phyloP scores from a whole-genome alignment of 768 basidiomycete species.

The Tricholoma terreum region DNA sequence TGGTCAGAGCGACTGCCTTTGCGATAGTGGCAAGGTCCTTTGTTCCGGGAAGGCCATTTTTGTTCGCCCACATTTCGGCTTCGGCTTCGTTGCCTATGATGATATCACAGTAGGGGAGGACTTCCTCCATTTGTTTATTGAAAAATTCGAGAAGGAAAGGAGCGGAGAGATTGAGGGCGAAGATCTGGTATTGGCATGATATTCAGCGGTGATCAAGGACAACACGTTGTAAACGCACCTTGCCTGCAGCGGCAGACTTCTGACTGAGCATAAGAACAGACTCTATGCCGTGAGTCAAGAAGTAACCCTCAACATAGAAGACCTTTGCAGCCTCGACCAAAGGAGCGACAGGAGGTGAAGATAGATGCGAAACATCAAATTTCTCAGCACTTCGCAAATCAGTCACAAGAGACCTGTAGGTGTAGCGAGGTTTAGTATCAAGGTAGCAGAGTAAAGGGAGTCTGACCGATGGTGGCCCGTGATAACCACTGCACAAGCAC shows the following conservation, averaged over 20 bases:
- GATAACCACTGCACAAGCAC: conserved; percentile 94
- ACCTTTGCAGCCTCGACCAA: conserved; percentile 77
- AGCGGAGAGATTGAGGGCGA: conserved; percentile 91
- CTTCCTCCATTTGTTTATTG: conserved; percentile 69
- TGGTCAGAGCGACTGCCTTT: conserved; percentile 64
- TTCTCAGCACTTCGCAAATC: conserved; percentile 87
- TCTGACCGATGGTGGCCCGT: conserved; percentile 87
- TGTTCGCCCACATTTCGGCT: conserved; percentile 80
- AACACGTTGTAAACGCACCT: conserved; percentile 44
- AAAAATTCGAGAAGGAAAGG: conserved; percentile 98
- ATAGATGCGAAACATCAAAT: conserved; percentile 79
- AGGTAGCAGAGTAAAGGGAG: neutral
- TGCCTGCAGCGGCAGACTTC: conserved; percentile 70
- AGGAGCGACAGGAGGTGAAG: conserved; percentile 68
- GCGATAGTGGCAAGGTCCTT: conserved; percentile 71
- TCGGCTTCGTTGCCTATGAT: conserved; percentile 97
- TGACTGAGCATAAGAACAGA: conserved; percentile 71
- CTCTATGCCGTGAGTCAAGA: conserved; percentile 89
- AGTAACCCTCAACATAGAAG: conserved; percentile 96
- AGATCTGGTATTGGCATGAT: conserved; percentile 50
- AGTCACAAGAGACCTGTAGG: conserved; percentile 82
- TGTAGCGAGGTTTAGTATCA: neutral
- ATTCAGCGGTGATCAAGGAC: conserved; percentile 3
- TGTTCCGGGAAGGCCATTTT: conserved; percentile 63
- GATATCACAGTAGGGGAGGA: conserved; percentile 84